phyloP scores from a whole-genome alignment of 305 asterid species.

The Fraxinus dipetala region DNA sequence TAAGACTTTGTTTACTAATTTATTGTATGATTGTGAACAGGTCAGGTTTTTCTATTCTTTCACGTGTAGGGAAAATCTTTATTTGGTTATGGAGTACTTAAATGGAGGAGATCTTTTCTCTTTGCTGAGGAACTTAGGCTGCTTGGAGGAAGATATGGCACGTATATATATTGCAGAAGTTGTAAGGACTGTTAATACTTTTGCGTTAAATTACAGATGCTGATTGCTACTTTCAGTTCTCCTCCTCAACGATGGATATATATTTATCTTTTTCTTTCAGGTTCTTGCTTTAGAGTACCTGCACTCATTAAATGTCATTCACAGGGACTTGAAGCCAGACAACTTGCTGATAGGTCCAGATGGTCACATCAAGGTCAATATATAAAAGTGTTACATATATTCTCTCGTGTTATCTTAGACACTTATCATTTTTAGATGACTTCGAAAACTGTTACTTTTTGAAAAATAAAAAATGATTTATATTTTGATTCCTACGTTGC shows the following conservation, averaged over 20 bases:
- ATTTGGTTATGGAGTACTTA: conserved; percentile 97
- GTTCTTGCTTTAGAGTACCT: conserved; percentile 96
- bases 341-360: conserved; percentile 94
- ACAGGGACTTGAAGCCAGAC: conserved; percentile 98
- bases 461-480: not conserved
- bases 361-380: conserved; percentile 97
- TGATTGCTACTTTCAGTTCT: conserved; percentile 22
- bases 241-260: conserved; percentile 17
- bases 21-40: conserved; percentile 67
- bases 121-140: conserved; percentile 81
- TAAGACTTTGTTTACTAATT: conserved; percentile 40
- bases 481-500: not conserved
- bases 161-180: conserved; percentile 94
- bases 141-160: conserved; percentile 96
- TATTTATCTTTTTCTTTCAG: conserved; percentile 42
- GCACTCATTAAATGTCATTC: conserved; percentile 88
- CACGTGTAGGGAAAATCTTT: conserved; percentile 99
- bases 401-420: not conserved
- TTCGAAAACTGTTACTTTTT: not conserved
- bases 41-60: conserved; percentile 99
- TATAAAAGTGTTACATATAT: conserved; percentile 23
- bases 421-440: not conserved
- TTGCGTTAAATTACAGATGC: conserved; percentile 21
- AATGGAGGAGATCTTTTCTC: conserved; percentile 99
- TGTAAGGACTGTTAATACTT: conserved; percentile 52